Percentiles rank a stretch among this genome's conserved stretches.
Conservation (phyloP, 2,329 filamentous ascomycete species). For the Teratosphaeria nubilosa region DNA sequence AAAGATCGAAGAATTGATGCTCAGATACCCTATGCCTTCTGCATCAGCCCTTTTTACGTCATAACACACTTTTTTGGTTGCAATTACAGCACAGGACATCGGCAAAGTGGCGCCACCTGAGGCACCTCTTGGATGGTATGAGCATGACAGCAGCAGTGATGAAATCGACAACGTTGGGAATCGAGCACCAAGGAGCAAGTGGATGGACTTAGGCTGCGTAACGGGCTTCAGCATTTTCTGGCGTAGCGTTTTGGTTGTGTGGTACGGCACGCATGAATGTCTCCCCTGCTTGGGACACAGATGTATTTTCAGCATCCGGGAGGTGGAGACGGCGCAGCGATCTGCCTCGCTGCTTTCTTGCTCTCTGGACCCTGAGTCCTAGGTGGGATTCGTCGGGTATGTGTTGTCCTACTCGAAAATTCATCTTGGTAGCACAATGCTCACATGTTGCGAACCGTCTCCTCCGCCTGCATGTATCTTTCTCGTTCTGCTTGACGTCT, state of each 20-base stretch:
- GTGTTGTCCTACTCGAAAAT: not conserved
- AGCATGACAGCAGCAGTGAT: not conserved
- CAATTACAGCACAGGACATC: not conserved
- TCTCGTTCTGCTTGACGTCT: not conserved
- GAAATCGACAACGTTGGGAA: not conserved
- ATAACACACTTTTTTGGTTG: not conserved
- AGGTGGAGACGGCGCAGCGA: not conserved
- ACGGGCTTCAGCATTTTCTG: not conserved
- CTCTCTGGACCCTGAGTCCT: not conserved
- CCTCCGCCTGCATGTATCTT: not conserved
- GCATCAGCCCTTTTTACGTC: not conserved
- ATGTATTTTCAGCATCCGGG: not conserved
- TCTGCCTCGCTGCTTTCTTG: not conserved
- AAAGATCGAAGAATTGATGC: constrained; percentile 40
- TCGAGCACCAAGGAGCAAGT: not conserved
- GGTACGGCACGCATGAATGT: not conserved
- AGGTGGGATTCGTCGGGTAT: not conserved
- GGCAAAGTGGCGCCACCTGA: not conserved
- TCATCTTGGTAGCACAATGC: not conserved
- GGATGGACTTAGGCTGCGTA: not conserved
- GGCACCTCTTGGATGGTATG: not conserved
- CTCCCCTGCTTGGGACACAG: not conserved
- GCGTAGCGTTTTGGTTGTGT: not conserved
- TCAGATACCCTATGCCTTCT: constrained; percentile 19
- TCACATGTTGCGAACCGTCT: not conserved